These are phyloP conservation scores for Zymoseptoria ardabiliae DNA, from an alignment of 2,329 filamentous ascomycete genomes.

Conservation along the genomic window DNA sequence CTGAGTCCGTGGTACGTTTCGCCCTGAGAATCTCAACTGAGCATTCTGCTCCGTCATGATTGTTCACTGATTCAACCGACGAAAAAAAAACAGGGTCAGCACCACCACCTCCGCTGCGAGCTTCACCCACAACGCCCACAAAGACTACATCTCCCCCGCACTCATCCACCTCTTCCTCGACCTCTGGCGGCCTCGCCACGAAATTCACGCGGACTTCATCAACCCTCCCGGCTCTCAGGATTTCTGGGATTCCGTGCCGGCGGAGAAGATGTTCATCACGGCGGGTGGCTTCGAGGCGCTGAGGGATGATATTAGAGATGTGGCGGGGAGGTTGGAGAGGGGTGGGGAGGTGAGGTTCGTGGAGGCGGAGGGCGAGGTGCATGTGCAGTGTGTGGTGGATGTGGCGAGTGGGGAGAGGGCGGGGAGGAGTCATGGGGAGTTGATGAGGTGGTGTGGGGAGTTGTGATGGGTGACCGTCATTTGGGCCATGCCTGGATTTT, in stretches of 20 bases:
- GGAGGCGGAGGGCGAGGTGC: neutral
- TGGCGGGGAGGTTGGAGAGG: neutral
- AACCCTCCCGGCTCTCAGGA: neutral
- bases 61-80: too few relatives aligned
- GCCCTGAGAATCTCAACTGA: too few relatives aligned
- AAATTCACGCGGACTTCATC: neutral
- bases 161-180: neutral
- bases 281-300: neutral
- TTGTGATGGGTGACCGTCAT: neutral
- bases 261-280: neutral
- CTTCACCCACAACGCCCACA: neutral
- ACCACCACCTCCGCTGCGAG: neutral
- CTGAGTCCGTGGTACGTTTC: neutral
- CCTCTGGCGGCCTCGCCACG: neutral
- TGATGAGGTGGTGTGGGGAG: neutral
- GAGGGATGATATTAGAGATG: neutral
- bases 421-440: neutral
- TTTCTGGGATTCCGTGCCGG: neutral
- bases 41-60: too few relatives aligned
- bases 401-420: neutral
- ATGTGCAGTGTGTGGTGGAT: neutral
- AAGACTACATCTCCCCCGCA: neutral
- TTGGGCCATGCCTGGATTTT: too few relatives aligned
- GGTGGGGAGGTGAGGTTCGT: neutral
- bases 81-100: neutral